Percentiles rank a stretch among this genome's conserved stretches.
Evolutionary conservation across 768 basidiomycete genomes (phyloP).

Genomic region (Lyophyllum shimeji): DNA sequence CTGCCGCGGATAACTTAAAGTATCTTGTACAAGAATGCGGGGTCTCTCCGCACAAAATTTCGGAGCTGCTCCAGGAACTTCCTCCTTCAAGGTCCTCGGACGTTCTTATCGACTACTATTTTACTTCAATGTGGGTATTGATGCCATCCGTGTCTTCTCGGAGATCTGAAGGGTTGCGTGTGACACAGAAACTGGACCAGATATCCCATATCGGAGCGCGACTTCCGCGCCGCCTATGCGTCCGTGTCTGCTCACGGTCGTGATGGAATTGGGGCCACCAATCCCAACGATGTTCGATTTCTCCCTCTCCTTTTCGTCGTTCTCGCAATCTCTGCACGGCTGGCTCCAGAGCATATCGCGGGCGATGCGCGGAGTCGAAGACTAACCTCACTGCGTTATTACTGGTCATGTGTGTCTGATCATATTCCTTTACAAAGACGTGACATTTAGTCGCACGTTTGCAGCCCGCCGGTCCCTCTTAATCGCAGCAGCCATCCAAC

Average conservation of each 20-base stretch:
- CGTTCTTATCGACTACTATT: slow-evolving; percentile 82
- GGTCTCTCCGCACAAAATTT: slow-evolving; percentile 86
- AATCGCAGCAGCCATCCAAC: slow-evolving; percentile 91
- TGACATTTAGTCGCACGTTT: slow-evolving; percentile 1
- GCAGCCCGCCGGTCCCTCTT: slow-evolving; percentile 84
- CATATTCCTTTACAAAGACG: background rate
- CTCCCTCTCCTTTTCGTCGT: slow-evolving; percentile 93
- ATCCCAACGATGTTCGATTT: slow-evolving; percentile 78
- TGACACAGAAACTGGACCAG: slow-evolving; percentile 82
- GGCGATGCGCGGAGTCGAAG: slow-evolving; percentile 76
- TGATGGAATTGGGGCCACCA: slow-evolving; percentile 57
- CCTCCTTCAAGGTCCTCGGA: slow-evolving; percentile 77
- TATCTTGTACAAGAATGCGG: slow-evolving; percentile 91
- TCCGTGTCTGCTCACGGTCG: slow-evolving; percentile 63
- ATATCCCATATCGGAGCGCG: slow-evolving; percentile 85
- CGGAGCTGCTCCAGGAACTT: slow-evolving; percentile 85
- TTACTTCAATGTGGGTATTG: slow-evolving; percentile 55
- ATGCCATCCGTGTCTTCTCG: slow-evolving; percentile 9
- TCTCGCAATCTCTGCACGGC: slow-evolving; percentile 79
- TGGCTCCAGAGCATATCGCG: slow-evolving; percentile 83
- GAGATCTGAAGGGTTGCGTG: background rate
- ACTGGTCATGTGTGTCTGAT: slow-evolving; percentile 84
- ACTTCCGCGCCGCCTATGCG: slow-evolving; percentile 72
- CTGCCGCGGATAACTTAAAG: slow-evolving; percentile 81
- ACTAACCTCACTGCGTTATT: slow-evolving; percentile 84